Evolutionary conservation across 2,329 filamentous ascomycete genomes (phyloP).

Genomic region (Claviceps humidiphila): DNA sequence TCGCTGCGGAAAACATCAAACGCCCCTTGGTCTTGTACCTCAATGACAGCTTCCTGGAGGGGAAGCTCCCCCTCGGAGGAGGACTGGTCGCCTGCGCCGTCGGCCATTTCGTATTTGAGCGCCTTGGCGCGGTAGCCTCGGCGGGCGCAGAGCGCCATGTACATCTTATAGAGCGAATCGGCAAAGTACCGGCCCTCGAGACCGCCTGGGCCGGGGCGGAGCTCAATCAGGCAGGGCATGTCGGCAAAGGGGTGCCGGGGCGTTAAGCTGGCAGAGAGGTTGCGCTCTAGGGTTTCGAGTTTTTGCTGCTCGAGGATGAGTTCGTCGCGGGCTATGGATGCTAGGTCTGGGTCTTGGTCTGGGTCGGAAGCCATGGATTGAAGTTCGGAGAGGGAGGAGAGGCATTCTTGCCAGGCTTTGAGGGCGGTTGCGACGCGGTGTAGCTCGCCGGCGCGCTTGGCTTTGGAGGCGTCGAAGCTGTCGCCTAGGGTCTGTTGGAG

Average conservation of each 20-base stretch:
- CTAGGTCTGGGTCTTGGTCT: constrained; percentile 54
- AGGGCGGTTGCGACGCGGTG: constrained; percentile 43
- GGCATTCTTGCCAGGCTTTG: constrained; percentile 43
- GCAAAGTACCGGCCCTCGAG: constrained; percentile 87
- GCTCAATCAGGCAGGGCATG: constrained; percentile 81
- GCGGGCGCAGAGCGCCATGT: constrained; percentile 61
- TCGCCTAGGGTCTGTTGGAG: constrained; percentile 37
- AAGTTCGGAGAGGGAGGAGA: constrained; percentile 41
- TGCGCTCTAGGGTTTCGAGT: constrained; percentile 49
- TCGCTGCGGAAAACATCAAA: constrained; percentile 77
- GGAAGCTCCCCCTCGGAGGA: constrained; percentile 49
- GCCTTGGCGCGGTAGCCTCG: constrained; percentile 52
- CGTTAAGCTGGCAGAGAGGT: constrained; percentile 64
- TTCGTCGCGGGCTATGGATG: constrained; percentile 69
- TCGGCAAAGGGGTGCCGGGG: constrained; percentile 83
- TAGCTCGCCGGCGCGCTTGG: constrained; percentile 49
- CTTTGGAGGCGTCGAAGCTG: constrained; percentile 42
- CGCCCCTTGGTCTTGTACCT: constrained; percentile 62
- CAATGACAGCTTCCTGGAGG: constrained; percentile 76
- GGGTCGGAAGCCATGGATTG: constrained; percentile 29
- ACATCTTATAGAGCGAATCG: constrained; percentile 81
- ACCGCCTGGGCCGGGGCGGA: constrained; percentile 83
- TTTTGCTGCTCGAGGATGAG: constrained; percentile 50
- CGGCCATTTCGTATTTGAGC: constrained; percentile 68
- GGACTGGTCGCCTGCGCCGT: constrained; percentile 43